Evolutionary conservation across 768 basidiomycete genomes (phyloP), one percentile per base, ranked within the genome.

Genomic region (Tremella yokohamensis): DNA sequence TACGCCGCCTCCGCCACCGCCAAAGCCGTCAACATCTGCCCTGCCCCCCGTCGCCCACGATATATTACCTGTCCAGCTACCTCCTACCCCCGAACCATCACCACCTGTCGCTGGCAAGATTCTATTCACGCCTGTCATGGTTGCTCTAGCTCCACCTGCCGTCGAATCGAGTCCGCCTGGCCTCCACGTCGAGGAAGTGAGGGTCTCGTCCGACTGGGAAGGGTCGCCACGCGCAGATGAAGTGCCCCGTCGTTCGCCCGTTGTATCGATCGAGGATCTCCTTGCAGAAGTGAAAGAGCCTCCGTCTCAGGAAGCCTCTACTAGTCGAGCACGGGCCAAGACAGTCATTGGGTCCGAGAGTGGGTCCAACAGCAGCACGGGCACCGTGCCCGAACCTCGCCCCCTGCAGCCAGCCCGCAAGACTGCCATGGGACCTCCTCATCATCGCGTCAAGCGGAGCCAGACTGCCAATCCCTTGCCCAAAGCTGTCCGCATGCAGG

Each of bases 111-210:
- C 61, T 51, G 22, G 42, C 42, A 69, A 69, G 42, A 42, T 64
- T 12, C 57, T 66, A 13, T 59, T 60, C 25, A 57, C 69, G 16
- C 58, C 64, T 2, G 58, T 58, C 20, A 68, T 70, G 65, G 61
- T 73, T 55, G 65, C 65, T 42, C 58, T 70, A 13, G 69, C 69
- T 20, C 69, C 69, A 12, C 66, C 68, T 7, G 61, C 66, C 3
- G 66, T 63, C 34, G 66, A 67, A 18, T 42, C 24, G n/a, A 45
- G n/a, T 45, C 15, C 59, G 4, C 18, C 51, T 22, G 55, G 37
- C 25, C 47, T 16, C n/a, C 42, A 19, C 24, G 45, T 25, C 15
- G 40, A 22, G 42, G 40, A 20, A 45, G 19, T 22, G 20, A 18
- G 39, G 29, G 34, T 24, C 16, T 40, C 45, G 47, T 39, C 50